Evolutionary conservation across 1,139 yeast genomes (phyloP), one percentile per base, ranked within the genome.

Genomic region (Zygotorulaspora mrakii): DNA sequence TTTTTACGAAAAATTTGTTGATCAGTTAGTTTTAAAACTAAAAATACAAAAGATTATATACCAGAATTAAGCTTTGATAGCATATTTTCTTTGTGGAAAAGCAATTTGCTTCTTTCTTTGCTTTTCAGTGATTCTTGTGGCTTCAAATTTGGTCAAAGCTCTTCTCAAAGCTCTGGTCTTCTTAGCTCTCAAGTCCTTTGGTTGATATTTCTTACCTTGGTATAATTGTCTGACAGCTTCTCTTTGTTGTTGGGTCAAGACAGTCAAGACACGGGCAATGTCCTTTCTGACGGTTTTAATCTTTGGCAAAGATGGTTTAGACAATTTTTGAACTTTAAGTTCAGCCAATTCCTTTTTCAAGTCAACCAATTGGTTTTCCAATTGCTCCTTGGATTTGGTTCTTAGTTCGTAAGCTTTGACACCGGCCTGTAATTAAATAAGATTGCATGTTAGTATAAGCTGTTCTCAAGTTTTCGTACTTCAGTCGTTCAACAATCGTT

Each of bases 101-200:
- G 96, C 95, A 67, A 80, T 77, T 69, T 79, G 79, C 76, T 77
- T 82, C 87, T 91, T 91, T 75, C 79, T 79, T 67, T 89, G 88
- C 79, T 85, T 88, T 64, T 74, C 82, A 68, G 97, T 89, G 72
- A 76, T 73, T 71, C 76, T 74, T 62, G 78, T 67, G 69, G 85
- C 81, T 77, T 91, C 96, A 73, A 74, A 73, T 69, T 83, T 77
- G 71, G 96, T 81, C 70, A 91, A 81, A 71, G 82, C 79, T 81
- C 97, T 87, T 85, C 98, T 89, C 74, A 91, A 76, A 73, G 98
- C 97, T 82, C 97, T 91, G 75, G 98, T 91, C 84, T 91, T 86
- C 89, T 91, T 91, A 67, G 87, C 95, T 79, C 97, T 91, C 76
- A 91, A 82, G 72, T 89, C 97, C 80, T 89, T 89, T 78, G 98